A percentile compares a stretch with the other conserved stretches of the same genome.
phyloP scores from a whole-genome alignment of 164 flowering plant species.

The Dillenia turbinata region DNA sequence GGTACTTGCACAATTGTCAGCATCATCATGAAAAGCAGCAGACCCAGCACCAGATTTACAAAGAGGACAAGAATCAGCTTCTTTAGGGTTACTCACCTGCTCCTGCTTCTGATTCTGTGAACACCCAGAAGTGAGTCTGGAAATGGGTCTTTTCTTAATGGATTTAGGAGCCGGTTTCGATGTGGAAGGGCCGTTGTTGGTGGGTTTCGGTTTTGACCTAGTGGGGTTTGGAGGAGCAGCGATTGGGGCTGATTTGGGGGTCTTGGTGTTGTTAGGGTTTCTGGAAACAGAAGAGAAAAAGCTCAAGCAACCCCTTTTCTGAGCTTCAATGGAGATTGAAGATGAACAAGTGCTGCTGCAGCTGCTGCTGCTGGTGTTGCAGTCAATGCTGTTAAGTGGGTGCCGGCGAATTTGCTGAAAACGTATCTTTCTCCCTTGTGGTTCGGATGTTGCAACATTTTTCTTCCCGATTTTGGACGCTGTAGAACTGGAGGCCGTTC shows the following conservation, averaged over 20 bases:
- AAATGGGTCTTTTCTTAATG: slow-evolving; percentile 2
- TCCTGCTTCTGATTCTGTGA: no score
- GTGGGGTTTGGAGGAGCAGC: slow-evolving; percentile 11
- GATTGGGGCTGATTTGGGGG: slow-evolving; percentile 46
- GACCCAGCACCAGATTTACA: slow-evolving; percentile 23
- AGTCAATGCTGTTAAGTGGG: slow-evolving; percentile 39
- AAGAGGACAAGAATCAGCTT: slow-evolving; percentile 23
- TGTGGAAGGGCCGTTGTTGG: slow-evolving; percentile 9
- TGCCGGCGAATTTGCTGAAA: slow-evolving; percentile 19
- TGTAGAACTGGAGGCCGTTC: slow-evolving; percentile 3
- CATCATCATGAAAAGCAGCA: no score
- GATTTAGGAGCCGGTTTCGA: not conserved
- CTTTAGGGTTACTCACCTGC: no score
- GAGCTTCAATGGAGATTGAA: slow-evolving; percentile 41
- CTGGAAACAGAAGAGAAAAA: slow-evolving; percentile 39
- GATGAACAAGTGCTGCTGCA: slow-evolving; percentile 13
- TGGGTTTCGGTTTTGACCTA: slow-evolving; percentile 14
- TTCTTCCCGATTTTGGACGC: slow-evolving; percentile 9
- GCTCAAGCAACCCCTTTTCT: slow-evolving; percentile 45
- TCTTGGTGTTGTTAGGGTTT: slow-evolving; percentile 11
- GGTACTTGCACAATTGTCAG: not conserved
- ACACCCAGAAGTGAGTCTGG: not conserved
- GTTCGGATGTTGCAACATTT: slow-evolving; percentile 4
- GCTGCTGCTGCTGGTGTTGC: slow-evolving; percentile 20
- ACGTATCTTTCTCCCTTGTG: slow-evolving; percentile 9